Evolutionary conservation across 108 stramenopile genomes (phyloP), one percentile per base, ranked within the genome.

Genomic region (Skeletonema menzelii): DNA sequence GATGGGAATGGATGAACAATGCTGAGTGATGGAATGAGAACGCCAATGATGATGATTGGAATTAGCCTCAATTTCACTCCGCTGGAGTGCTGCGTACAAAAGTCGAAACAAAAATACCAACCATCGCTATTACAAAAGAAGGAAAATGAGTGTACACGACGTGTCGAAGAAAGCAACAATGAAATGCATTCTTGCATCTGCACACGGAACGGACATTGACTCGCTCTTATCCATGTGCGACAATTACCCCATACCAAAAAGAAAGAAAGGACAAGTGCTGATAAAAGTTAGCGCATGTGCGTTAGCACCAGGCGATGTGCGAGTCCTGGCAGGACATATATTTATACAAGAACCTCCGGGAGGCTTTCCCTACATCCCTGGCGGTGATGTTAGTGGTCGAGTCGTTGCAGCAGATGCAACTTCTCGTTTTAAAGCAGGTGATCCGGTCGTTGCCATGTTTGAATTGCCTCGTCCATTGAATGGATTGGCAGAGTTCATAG

Each of bases 341-440:
- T 82, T 83, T 40, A 56, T 77, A 14, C 84, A 84, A 38, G 38
- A 37, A 19, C 77, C 77, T 15, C 56, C 64, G 20, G 35, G 34
- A 27, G 67, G 57, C 5, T 64, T 63, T 17, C 87, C 87, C 0
- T 88, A 82, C 63, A 77, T 88, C 3, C 84, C 84, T 15, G 87
- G 87, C 4, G 77, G 81, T 55, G 87, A 88, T 24, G 56, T 86
- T 24, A 79, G 85, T 53, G 87, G 87, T 8, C 63, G 63, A 8
- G 82, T 88, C 8, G 80, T 76, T 22, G 82, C 85, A 40, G 38
- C 78, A 5, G 78, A 82, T 40, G 47, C 63, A 1, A 17, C 34
- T 22, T 82, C 77, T 13, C 58, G 62, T 42, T 85, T 85, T 74
- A 68, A 74, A 57, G 32, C 53, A 22, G 84, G 81, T 1, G 84